Base-by-base conservation (phyloP, 2,329 filamentous ascomycete genomes). In the Alternaria postmessia region DNA sequence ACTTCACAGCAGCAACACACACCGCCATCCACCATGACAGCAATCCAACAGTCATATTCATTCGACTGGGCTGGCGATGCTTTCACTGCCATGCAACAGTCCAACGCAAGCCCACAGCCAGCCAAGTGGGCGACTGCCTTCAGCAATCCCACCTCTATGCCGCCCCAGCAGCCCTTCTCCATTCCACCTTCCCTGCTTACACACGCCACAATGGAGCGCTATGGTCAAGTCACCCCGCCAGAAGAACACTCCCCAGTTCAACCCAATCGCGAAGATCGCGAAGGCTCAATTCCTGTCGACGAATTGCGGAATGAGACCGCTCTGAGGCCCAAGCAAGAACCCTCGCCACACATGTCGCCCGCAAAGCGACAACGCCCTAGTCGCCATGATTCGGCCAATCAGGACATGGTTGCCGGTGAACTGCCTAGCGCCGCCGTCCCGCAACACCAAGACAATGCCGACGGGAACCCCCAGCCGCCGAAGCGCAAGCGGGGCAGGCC, bases 401-500 rank as follows among this genome's bases (percentile, higher is more conserved):
- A 66, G n/a, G 46, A 36, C 9, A 58, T 49, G 43, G 26, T 58
- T 7, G 41, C 53, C 26, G 51, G 30, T 7, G 7, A 51, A 12
- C 20, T 47, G 32, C 39, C 57, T 42, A 52, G 57, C 36, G 34
- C 9, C 57, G 36, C 59, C 62, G 38, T 57, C 61, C 22, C 28
- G 41, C 57, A 46, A n/a, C 60, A 66, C 9, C 62, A 67, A 22
- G 61, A 62, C 46, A 54, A 54, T 1, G 59, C 34, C 28, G 61
- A 61, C 52, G 51, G 41, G 54, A 68, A 68, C 52, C 70, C 71
- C 7, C 67, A 72, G 51, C 74, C 71, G 24, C 72, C 72, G 2
- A 77, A 77, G 67, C 75, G 75, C 52, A 77, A 77, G 68, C 75
- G 75, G 36, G 75, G 75, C 18, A 65, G 75, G 54, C 75, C 75